Conservation (phyloP, 495 filamentous ascomycete genomes). For the Chaetomium fimeti region DNA sequence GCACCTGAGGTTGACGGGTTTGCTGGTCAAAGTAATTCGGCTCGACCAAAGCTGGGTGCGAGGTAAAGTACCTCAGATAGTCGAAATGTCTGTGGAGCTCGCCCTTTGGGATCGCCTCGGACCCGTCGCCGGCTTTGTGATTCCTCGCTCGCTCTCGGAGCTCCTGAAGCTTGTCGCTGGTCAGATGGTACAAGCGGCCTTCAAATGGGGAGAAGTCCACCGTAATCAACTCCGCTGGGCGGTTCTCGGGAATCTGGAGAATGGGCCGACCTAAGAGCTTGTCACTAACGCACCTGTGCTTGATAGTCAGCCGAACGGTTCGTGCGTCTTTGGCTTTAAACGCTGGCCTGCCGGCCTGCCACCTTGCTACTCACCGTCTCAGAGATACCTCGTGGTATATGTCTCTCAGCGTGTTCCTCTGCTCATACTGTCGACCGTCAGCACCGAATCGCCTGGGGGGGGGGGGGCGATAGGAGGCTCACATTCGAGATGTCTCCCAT, state of each 20-base stretch:
- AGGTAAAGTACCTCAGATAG: constrained; percentile 3
- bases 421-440: neutral
- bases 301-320: too few relatives aligned
- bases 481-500: constrained; percentile 45
- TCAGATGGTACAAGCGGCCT: too few relatives aligned
- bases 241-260: too few relatives aligned
- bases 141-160: too few relatives aligned
- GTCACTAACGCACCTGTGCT: too few relatives aligned
- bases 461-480: neutral
- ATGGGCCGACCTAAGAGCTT: too few relatives aligned
- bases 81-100: neutral
- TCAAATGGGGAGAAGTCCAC: too few relatives aligned
- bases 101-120: neutral
- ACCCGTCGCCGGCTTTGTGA: neutral
- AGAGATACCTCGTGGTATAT: constrained; percentile 9
- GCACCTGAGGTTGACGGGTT: neutral
- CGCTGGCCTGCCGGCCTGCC: neutral
- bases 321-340: neutral
- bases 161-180: too few relatives aligned
- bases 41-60: constrained; percentile 18
- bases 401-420: neutral
- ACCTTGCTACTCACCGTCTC: constrained; percentile 6
- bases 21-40: neutral
- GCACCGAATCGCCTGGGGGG: too few relatives aligned
- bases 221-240: too few relatives aligned